Conservation (phyloP, 805 yeast species). For the Candida chilensis region DNA sequence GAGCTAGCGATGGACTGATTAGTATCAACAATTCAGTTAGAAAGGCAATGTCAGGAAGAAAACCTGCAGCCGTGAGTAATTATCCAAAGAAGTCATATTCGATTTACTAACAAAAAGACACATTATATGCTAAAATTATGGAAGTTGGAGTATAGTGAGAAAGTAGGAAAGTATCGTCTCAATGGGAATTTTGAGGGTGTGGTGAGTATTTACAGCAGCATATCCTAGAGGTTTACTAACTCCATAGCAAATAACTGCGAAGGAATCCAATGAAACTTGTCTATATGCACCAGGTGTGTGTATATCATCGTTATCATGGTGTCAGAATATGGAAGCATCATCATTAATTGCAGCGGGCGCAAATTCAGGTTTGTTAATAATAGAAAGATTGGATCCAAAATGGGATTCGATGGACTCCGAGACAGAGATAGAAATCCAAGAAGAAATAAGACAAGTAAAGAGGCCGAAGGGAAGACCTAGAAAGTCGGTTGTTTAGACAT, state of each 20-base stretch:
- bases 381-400: slow-evolving; percentile 27
- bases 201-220: not conserved
- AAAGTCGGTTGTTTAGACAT: too few species aligned
- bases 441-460: slow-evolving; percentile 6
- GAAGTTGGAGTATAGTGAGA: slow-evolving; percentile 28
- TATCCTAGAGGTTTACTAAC: slow-evolving; percentile 10
- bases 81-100: slow-evolving; percentile 16
- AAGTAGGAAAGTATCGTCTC: slow-evolving; percentile 25
- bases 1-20: slow-evolving; percentile 41
- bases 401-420: slow-evolving; percentile 13
- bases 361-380: slow-evolving; percentile 38
- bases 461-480: too few species aligned
- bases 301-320: slow-evolving; percentile 50
- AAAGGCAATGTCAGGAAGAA: slow-evolving; percentile 11
- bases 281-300: slow-evolving; percentile 41
- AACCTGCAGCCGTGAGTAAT: slow-evolving; percentile 7
- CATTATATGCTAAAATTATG: slow-evolving; percentile 19
- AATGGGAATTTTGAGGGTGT: slow-evolving; percentile 25
- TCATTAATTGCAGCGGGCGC: slow-evolving; percentile 46
- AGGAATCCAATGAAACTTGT: slow-evolving; percentile 14
- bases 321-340: slow-evolving; percentile 31
- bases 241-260: slow-evolving; percentile 17
- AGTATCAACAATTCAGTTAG: slow-evolving; percentile 27
- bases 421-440: slow-evolving; percentile 18
- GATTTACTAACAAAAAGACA: slow-evolving; percentile 20